Evolutionary conservation across 192 early-diverging fungal genomes (phyloP).

Genomic region (Coemansia sp.): DNA sequence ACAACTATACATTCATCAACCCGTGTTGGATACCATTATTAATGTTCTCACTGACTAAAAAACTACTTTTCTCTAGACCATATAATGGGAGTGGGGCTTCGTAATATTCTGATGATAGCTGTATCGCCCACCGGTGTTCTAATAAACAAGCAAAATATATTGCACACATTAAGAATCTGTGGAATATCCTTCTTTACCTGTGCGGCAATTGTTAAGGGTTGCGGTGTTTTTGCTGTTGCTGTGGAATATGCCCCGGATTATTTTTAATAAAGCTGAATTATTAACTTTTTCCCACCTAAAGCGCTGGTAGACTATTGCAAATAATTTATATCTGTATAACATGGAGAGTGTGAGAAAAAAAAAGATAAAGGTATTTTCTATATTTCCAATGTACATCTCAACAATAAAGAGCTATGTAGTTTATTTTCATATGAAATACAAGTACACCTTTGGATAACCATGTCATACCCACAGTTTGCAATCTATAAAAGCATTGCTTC

Average conservation of each 20-base stretch:
- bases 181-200: neutral
- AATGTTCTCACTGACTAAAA: no score
- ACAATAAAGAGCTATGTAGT: neutral
- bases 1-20: no score
- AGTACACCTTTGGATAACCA: neutral
- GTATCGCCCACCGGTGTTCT: neutral
- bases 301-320: neutral
- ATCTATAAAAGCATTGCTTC: neutral
- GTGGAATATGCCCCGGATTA: neutral
- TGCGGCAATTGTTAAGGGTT: neutral
- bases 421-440: neutral
- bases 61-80: no score
- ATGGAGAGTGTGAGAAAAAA: slow-evolving; percentile 1
- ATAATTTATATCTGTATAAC: neutral
- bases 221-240: slow-evolving; percentile 1
- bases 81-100: no score
- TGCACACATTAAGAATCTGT: neutral
- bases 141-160: neutral
- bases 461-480: neutral
- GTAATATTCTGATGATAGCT: neutral
- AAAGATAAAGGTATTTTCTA: neutral
- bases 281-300: slow-evolving; percentile 2
- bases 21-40: no score
- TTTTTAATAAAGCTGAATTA: slow-evolving; percentile 5
- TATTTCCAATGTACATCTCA: no score